Base-by-base conservation (phyloP, 805 yeast genomes). In the Candida dendrica region DNA sequence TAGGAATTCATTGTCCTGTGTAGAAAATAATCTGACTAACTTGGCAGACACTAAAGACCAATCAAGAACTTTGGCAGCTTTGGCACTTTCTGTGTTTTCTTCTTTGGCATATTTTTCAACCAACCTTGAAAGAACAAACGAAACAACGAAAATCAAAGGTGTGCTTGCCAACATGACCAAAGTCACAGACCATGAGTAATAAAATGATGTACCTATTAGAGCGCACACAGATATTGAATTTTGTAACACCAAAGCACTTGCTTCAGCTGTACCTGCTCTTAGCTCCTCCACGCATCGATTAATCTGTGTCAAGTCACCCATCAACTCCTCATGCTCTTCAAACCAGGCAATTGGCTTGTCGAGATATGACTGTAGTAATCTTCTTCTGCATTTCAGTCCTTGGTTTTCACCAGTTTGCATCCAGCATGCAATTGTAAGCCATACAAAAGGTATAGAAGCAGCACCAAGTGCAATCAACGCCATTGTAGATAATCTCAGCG, bases 111-210 rank as follows among this genome's bases (percentile, higher is more conserved):
- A 69, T 29, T 57, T 65, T 40, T 72, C 75, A 13, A 84, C 72
- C 29, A 71, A 55, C 14, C 55, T 65, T 0, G 89, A 78, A 43
- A 82, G 73, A 0, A 69, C 30, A 31, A 65, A 60, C 1, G 83
- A 77, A 3, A 73, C 47, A 0, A 69, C 8, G 0, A 69, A 68
- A 43, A 91, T 74, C 0, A 89, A 29, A 0, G 98, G 98, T 4
- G 87, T 50, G 3, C 84, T 71, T 1, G 87, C 81, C 44, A 91
- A 53, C n/a, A 84, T 76, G 2, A 93, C 74, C 20, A 93, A 61
- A 0, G 97, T 85, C 10, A 93, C 68, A 3, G 85, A 72, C 97
- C 97, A 91, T 3, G 95, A 85, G 46, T 79, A 81, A 46, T 74
- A 72, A 56, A 93, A 74, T 1, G 96, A 79, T 0, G 84, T 76